Evolutionary conservation across 768 basidiomycete species (phyloP), one percentile per base, ranked within the genome.

Genomic region (Trametes sanguinea): DNA sequence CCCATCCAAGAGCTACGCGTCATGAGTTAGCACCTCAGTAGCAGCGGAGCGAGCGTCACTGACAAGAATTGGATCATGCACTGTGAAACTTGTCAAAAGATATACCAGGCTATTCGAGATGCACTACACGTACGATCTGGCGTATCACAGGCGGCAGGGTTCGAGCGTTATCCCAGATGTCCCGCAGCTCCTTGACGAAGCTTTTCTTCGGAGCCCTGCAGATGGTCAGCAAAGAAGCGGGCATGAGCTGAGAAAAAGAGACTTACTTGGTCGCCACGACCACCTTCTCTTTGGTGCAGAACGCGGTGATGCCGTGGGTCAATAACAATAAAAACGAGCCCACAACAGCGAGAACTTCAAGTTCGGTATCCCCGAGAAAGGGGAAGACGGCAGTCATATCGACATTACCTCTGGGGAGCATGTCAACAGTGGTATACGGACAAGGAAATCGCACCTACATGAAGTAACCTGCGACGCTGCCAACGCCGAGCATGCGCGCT

Each of bases 401-500:
- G 29, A 95, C 77, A 64, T 90, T 91, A 7, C 94, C 94, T 16
- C 93, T 94, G 69, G 3, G 58, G n/a, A 33, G 51, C 37, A n/a
- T 27, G 61, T 50, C 39, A 45, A 32, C 8, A 2, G 51, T 40
- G 45, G 13, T 55, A 29, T 33, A 9, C 2, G 4, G 14, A 39
- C 5, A 57, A 13, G 32, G 43, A 48, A 11, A 46, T 58, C 40
- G 55, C 44, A 54, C 91, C 67, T 66, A 95, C 94, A 92, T 80
- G 69, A 91, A 96, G 73, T 95, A 96, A 0, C 94, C 95, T 2
- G 86, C 77, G 0, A 96, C 88, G 57, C 90, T 87, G 10, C 95
- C 95, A 30, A 95, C 69, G 1, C 92, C 92, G 47, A 90, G 76
- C 93, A 97, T 95, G n/a, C 90, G 79, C 0, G 92, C 93, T 0